Evolutionary conservation across 225 moss, liverwort and hornwort genomes (phyloP), one percentile per base, ranked within the genome.

Genomic region (Thuidium tamariscinum): DNA sequence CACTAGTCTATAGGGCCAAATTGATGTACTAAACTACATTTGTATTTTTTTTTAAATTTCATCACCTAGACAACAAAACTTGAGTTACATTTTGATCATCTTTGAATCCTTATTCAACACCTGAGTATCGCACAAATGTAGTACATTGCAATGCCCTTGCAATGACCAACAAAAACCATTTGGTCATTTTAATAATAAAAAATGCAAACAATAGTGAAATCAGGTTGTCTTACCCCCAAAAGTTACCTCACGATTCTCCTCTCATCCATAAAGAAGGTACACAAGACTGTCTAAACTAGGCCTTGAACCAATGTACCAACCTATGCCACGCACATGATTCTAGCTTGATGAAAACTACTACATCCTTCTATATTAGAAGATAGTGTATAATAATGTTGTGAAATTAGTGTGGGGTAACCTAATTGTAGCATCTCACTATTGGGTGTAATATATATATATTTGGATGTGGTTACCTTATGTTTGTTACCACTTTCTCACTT

Each of bases 161-260:
- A 19, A 49, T 48, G 11, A 2, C 4, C 32, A 49, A 4, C 7
- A 48, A 48, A 4, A 48, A 46, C 17, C 19, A 48, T 30, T 46
- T 48, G 18, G 11, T 48, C 1, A 18, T 46, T 29, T 46, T 18
- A 30, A 19, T 46, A 6, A 46, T 10, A 30, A 30, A 3, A 46
- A 46, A 3, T 68, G 20, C 2, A 5, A 2, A 10, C 0, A 18
- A 37, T 37, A 67, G 6, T 67, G 12, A n/a, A n/a, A 37, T 21
- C 22, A 37, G 11, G 11, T 66, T 66, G 66, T 10, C 2, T 36
- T 36, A 5, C 0, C 2, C 0, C 13, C 0, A 16, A 4, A 1
- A 20, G 1, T n/a, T n/a, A 65, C 32, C 16, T 30, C 8, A 8
- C 16, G 30, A 16, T 4, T 34, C 18, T 17, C 9, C n/a, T n/a